phyloP scores from a whole-genome alignment of 768 basidiomycete genomes.

The Auriculariales sp. region DNA sequence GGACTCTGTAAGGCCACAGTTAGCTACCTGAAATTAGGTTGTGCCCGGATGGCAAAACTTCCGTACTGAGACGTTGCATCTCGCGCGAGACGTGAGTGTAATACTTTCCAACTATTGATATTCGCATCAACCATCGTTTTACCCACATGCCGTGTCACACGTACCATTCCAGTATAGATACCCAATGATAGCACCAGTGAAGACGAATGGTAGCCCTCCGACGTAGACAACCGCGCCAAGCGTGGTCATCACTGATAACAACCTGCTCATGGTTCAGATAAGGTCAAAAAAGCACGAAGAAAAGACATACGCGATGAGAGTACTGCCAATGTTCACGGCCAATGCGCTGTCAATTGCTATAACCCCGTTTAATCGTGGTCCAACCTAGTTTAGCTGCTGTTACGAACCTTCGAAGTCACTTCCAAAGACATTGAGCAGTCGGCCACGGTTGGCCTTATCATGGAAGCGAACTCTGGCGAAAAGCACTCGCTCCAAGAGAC shows the following conservation, averaged over 20 bases:
- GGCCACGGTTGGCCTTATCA: constrained; percentile 78
- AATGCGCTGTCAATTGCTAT: constrained; percentile 74
- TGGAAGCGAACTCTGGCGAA: constrained; percentile 88
- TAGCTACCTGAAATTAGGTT: too few relatives aligned
- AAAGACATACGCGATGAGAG: constrained; percentile 36
- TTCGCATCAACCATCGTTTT: too few relatives aligned
- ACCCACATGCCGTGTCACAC: too few relatives aligned
- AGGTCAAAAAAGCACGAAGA: not conserved
- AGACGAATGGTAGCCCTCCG: constrained; percentile 62
- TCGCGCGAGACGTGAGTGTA: constrained; percentile 73
- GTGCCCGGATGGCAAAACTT: too few relatives aligned
- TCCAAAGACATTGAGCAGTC: constrained; percentile 70
- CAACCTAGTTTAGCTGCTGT: too few relatives aligned
- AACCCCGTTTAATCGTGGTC: too few relatives aligned
- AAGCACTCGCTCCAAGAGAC: constrained; percentile 61
- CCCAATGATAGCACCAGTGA: constrained; percentile 41
- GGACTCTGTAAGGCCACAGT: too few relatives aligned
- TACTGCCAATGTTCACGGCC: constrained; percentile 76
- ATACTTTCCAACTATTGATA: constrained; percentile 26
- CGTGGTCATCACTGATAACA: constrained; percentile 55
- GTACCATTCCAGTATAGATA: constrained; percentile 58
- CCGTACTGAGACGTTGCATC: constrained; percentile 21
- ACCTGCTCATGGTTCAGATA: constrained; percentile 9
- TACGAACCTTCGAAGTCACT: constrained; percentile 64
- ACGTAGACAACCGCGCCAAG: constrained; percentile 61